Evolutionary conservation across 2,329 filamentous ascomycete species (phyloP), one percentile per base, ranked within the genome.

Genomic region (Xenosphaeropsis pyriputrescens): DNA sequence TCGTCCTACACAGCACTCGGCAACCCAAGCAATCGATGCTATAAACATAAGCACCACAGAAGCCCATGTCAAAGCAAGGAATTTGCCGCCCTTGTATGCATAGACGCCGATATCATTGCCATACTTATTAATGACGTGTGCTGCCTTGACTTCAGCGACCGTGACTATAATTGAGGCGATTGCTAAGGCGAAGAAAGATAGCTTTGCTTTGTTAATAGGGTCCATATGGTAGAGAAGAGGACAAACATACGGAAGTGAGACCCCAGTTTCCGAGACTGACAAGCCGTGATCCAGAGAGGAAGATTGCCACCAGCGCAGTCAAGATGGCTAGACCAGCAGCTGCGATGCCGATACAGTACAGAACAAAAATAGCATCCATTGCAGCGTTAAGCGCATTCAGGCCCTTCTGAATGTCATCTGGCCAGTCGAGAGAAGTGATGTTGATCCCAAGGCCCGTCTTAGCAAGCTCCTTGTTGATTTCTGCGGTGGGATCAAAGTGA

Each of bases 161-260:
- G 72, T 81, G 18, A 76, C 72, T 17, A 88, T 79, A 47, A 85
- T 85, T 15, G 81, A 88, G 35, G 80, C 76, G 37, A 78, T 75
- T 3, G 80, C 80, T 48, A 80, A 67, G 11, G 75, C 58, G 6
- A 73, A 31, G 43, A 75, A 71, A 1, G 67, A 32, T 8, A 37
- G 15, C 22, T 26, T 7, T 18, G n/a, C 29, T 31, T 26, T 3
- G 18, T 26, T 26, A 26, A 11, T 26, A 26, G 8, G 8, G 22
- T 26, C 12, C 5, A 9, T 9, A 9, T 9, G 22, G 22, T 9
- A 35, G 17, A 11, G 32, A 19, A 3, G 12, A 6, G 12, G 8
- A 9, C 22, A 26, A 26, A 9, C 22, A 9, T 26, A 35, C 34
- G 17, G 61, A 49, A 14, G 67, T 56, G 7, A 75, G 47, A 6